Conservation (phyloP, 371 early-diverging fungal genomes). For the Basidiobolus meristosporus region DNA sequence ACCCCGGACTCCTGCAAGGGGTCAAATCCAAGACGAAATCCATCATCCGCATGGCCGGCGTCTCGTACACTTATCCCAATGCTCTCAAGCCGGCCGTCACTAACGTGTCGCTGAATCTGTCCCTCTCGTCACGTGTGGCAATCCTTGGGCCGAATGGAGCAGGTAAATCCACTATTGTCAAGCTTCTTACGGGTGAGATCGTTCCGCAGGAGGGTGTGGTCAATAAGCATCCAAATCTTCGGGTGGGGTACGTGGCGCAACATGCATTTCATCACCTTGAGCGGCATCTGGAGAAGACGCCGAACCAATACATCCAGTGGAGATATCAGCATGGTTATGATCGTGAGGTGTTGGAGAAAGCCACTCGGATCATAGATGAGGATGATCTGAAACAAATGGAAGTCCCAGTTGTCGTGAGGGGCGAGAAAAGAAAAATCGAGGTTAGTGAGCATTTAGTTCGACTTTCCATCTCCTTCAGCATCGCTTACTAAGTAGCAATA, state of each 20-base stretch:
- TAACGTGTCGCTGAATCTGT: conserved; percentile 34
- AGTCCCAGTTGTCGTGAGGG: conserved; percentile 34
- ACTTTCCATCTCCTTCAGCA: too few species aligned
- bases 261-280: conserved; percentile 62
- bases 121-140: conserved; percentile 44
- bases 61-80: conserved; percentile 45
- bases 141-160: conserved; percentile 43
- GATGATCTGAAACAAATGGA: conserved; percentile 42
- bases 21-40: conserved; percentile 54
- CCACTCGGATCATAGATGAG: conserved; percentile 27
- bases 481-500: too few species aligned
- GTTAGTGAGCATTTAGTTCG: too few species aligned
- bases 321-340: conserved; percentile 48
- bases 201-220: conserved; percentile 22
- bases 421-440: conserved; percentile 36
- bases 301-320: conserved; percentile 51
- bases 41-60: conserved; percentile 36
- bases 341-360: conserved; percentile 39
- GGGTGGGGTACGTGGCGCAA: conserved; percentile 62
- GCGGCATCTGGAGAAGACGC: conserved; percentile 39
- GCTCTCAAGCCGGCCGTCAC: conserved; percentile 22
- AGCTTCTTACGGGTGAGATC: conserved; percentile 43
- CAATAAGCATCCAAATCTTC: conserved; percentile 49
- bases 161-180: conserved; percentile 45
- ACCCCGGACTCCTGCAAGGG: conserved; percentile 50